A percentile compares a stretch with the other conserved stretches of the same genome.
Evolutionary conservation across 2,329 filamentous ascomycete genomes (phyloP).

Genomic region (Pyricularia grisea): DNA sequence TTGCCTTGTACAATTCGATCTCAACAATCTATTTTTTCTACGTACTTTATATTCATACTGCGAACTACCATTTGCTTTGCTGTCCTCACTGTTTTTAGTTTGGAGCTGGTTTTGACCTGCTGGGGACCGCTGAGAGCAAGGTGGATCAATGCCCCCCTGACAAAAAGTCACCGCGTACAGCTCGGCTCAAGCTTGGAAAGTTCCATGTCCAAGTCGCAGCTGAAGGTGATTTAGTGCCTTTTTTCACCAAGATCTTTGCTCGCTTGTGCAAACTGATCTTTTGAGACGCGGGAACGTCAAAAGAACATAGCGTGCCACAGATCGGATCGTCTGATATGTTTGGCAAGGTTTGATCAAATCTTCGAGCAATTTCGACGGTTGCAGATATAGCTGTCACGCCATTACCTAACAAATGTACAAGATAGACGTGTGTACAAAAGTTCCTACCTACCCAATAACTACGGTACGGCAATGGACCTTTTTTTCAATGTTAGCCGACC

Average conservation of each 20-base stretch:
- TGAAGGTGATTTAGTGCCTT: background rate
- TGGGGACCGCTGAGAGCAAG: background rate
- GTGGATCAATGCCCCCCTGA: too few relatives aligned
- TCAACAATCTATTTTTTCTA: too few relatives aligned
- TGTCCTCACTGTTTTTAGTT: background rate
- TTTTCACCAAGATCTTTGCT: background rate
- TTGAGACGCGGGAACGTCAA: background rate
- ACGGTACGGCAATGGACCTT: background rate
- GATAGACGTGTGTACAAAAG: too few relatives aligned
- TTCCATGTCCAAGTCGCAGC: background rate
- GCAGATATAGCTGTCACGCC: background rate
- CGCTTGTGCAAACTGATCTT: background rate
- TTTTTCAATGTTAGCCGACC: background rate
- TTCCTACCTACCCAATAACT: background rate
- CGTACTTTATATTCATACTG: background rate
- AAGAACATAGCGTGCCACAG: background rate
- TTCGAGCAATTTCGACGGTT: background rate
- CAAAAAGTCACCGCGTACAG: background rate
- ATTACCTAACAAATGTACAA: background rate
- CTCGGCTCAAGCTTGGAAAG: background rate
- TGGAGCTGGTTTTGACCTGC: background rate
- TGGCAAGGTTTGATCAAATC: background rate
- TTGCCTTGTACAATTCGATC: background rate
- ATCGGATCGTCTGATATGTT: background rate
- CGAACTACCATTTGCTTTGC: background rate